Evolutionary conservation across 495 filamentous ascomycete species (phyloP).

Genomic region (Baudoinia panamericana): DNA sequence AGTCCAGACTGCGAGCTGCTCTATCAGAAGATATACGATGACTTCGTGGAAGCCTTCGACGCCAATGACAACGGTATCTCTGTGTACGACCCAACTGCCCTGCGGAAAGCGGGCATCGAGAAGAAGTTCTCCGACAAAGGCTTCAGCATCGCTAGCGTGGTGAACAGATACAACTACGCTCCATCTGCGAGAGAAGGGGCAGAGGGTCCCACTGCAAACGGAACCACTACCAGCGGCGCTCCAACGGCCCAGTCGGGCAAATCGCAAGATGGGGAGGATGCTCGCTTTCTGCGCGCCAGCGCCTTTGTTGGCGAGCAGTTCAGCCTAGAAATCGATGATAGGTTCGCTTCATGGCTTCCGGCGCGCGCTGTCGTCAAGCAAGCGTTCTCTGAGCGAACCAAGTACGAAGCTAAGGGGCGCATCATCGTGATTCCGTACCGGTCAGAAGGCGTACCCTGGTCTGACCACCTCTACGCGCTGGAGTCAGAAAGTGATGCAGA

Average conservation of each 20-base stretch:
- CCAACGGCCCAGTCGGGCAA: constrained; percentile 12
- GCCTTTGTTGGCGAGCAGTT: constrained; percentile 78
- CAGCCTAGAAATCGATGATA: constrained; percentile 58
- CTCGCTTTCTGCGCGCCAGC: constrained; percentile 61
- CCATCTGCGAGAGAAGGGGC: constrained; percentile 26
- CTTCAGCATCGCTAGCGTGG: constrained; percentile 69
- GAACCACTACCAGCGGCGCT: constrained; percentile 4
- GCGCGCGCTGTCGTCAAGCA: constrained; percentile 62
- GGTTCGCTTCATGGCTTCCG: constrained; percentile 66
- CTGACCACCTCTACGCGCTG: constrained; percentile 83
- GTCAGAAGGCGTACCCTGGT: constrained; percentile 61
- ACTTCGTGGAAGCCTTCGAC: constrained; percentile 91
- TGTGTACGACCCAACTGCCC: constrained; percentile 51
- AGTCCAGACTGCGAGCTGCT: constrained; percentile 56
- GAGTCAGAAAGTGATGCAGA: constrained; percentile 45
- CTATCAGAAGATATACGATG: constrained; percentile 79
- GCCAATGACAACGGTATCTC: constrained; percentile 94
- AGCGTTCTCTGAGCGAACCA: constrained; percentile 51
- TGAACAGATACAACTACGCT: constrained; percentile 64
- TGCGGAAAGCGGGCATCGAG: constrained; percentile 51
- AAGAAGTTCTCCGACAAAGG: constrained; percentile 71
- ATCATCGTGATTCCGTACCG: constrained; percentile 66
- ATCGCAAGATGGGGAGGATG: constrained; percentile 62
- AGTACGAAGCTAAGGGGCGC: constrained; percentile 58
- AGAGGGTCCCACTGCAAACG: constrained; percentile 17